phyloP scores from a whole-genome alignment of 192 early-diverging fungal species.

The Phycomyces nitens region DNA sequence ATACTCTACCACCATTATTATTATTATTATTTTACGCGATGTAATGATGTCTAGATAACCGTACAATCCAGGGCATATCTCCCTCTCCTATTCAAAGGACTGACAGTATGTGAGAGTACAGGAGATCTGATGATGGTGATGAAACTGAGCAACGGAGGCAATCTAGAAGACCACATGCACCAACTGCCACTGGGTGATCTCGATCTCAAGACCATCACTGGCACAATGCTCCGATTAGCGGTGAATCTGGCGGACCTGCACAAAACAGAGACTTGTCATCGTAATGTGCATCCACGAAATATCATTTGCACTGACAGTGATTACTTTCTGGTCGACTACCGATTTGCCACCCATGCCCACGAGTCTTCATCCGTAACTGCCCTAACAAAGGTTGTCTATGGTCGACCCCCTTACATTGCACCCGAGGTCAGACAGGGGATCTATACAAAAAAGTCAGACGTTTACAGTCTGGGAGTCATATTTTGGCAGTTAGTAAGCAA shows the following conservation, averaged over 20 bases:
- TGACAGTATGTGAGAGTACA: constrained; percentile 34
- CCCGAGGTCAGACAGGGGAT: constrained; percentile 50
- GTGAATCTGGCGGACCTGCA: constrained; percentile 29
- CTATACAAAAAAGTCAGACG: constrained; percentile 47
- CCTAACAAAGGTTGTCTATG: constrained; percentile 47
- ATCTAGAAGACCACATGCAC: constrained; percentile 35
- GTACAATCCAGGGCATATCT: constrained; percentile 32
- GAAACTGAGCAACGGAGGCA: constrained; percentile 32
- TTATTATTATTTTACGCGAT: too few species aligned
- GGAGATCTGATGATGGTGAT: constrained; percentile 40
- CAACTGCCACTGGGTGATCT: constrained; percentile 27
- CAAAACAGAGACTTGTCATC: constrained; percentile 23
- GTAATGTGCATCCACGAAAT: constrained; percentile 33
- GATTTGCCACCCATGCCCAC: constrained; percentile 27
- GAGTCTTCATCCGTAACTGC: constrained; percentile 31
- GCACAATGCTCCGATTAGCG: constrained; percentile 29
- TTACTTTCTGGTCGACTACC: constrained; percentile 37
- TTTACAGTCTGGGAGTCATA: constrained; percentile 53
- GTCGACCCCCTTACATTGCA: constrained; percentile 50
- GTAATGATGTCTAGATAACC: constrained; percentile 20
- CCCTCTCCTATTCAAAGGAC: constrained; percentile 29
- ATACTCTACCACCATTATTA: too few species aligned
- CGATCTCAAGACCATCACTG: constrained; percentile 34
- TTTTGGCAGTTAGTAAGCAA: constrained; percentile 49
- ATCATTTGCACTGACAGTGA: constrained; percentile 32